These are phyloP conservation scores for Hemileia vastatrix DNA, from an alignment of 1,284 basidiomycete species.

Conservation along the genomic window DNA sequence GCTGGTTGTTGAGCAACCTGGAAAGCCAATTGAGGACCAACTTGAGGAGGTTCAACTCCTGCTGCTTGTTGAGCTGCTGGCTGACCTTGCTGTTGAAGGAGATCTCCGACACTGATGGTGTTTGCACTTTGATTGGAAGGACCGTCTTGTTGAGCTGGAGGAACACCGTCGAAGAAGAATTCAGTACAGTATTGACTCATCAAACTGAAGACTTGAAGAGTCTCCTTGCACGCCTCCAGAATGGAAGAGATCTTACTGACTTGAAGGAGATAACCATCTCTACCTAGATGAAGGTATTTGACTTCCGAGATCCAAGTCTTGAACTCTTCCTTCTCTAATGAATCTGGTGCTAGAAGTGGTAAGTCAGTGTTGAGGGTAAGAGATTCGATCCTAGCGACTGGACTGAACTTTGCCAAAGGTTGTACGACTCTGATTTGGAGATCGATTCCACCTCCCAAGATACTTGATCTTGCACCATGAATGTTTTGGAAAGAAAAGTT, in stretches of 20 bases:
- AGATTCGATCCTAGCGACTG: background rate
- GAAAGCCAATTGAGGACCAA: background rate
- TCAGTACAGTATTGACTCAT: background rate
- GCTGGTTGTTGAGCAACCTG: background rate
- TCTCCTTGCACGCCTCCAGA: background rate
- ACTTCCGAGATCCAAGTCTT: background rate
- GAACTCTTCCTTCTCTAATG: background rate
- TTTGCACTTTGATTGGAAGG: background rate
- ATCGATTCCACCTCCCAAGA: background rate
- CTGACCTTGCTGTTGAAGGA: background rate
- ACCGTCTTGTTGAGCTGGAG: background rate
- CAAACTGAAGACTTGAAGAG: background rate
- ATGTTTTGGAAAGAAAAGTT: background rate
- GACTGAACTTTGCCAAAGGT: background rate
- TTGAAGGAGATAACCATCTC: background rate
- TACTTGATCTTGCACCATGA: background rate
- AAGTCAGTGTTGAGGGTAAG: background rate
- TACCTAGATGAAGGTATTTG: background rate
- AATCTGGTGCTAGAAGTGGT: background rate
- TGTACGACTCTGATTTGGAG: background rate
- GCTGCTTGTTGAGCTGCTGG: background rate
- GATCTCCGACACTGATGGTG: background rate
- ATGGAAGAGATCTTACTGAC: background rate
- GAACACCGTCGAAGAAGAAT: background rate
- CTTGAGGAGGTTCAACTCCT: background rate